These are phyloP conservation scores for Catharanthus roseus DNA, from an alignment of 257 asterid genomes.

Conservation along the genomic window DNA sequence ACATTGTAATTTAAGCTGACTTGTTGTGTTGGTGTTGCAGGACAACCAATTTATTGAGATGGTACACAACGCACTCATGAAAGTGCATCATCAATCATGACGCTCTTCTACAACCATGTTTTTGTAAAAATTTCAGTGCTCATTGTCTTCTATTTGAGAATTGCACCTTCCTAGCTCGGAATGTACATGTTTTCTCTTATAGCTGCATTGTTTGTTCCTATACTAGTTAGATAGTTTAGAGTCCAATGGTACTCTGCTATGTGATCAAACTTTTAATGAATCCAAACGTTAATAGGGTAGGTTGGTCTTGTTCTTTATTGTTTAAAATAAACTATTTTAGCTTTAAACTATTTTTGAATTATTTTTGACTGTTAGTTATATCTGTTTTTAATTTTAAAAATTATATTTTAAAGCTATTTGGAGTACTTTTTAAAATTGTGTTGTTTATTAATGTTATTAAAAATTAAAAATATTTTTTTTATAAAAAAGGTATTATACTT, in stretches of 20 bases:
- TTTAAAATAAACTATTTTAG: too few relatives aligned
- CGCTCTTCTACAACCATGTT: not conserved
- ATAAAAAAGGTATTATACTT: too few relatives aligned
- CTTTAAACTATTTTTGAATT: too few relatives aligned
- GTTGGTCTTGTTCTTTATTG: too few relatives aligned
- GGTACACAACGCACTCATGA: conserved; percentile 33
- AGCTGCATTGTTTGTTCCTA: not conserved
- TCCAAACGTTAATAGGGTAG: too few relatives aligned
- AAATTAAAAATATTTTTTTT: too few relatives aligned
- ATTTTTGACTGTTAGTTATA: too few relatives aligned
- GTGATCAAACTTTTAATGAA: not conserved
- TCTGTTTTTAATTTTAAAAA: too few relatives aligned
- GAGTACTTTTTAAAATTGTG: too few relatives aligned
- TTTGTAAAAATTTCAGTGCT: conserved; percentile 10
- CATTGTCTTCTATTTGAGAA: not conserved
- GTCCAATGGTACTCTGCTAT: not conserved
- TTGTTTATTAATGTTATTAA: too few relatives aligned
- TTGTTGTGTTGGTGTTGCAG: conserved; percentile 16
- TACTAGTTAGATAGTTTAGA: not conserved
- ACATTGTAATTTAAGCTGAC: not conserved
- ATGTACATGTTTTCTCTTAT: conserved; percentile 1
- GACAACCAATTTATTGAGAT: conserved; percentile 42
- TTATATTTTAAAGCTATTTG: too few relatives aligned
- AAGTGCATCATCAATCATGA: conserved; percentile 31
- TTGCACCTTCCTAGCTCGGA: not conserved